Base-by-base conservation (phyloP, 257 asterid genomes). In the Penstemon davidsonii region DNA sequence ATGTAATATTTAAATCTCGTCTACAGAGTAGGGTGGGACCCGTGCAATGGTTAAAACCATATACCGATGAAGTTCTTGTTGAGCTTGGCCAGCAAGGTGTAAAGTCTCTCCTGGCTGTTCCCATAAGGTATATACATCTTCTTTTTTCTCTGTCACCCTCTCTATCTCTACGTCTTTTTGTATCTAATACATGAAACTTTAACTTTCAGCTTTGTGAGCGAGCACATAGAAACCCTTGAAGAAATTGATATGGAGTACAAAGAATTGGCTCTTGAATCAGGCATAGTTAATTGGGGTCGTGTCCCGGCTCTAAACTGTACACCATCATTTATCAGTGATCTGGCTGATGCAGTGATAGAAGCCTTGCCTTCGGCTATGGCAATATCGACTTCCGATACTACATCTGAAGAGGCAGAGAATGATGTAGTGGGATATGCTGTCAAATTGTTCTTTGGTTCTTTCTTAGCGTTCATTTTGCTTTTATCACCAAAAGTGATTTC, bases 211-310 rank as follows among this genome's bases (percentile, higher is more conserved):
- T 93, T 93, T 66, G 97, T 93, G 69, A 93, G 97, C 37, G 99
- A 93, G 91, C 99, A 93, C 82, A 93, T 93, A 67, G 99, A 93
- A 76, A 93, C 99, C 5, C 95, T 93, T 9, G 99, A 93, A 76
- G 99, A 90, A 80, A 93, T 90, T 49, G 99, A 93, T 38, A 90
- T 93, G 96, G 99, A 93, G 83, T 93, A 93, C 87, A 84, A 43
- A 76, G 85, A 93, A 41, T 68, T 93, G 74, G 97, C 99, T 44
- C 85, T 87, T 45, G 96, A 86, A 72, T 92, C 97, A 0, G 98
- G 98, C 56, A 80, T 92, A 62, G 79, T 81, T 44, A 84, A 90
- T 13, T 92, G 98, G 98, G 98, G 98, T 7, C 96, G 98, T 5
- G 98, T 92, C 53, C 98, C 98, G 42, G 97, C 98, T 61, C 85